A percentile compares a stretch with the other conserved stretches of the same genome.
phyloP scores from a whole-genome alignment of 2,329 filamentous ascomycete genomes.

The Sarocladiaceae sp. region DNA sequence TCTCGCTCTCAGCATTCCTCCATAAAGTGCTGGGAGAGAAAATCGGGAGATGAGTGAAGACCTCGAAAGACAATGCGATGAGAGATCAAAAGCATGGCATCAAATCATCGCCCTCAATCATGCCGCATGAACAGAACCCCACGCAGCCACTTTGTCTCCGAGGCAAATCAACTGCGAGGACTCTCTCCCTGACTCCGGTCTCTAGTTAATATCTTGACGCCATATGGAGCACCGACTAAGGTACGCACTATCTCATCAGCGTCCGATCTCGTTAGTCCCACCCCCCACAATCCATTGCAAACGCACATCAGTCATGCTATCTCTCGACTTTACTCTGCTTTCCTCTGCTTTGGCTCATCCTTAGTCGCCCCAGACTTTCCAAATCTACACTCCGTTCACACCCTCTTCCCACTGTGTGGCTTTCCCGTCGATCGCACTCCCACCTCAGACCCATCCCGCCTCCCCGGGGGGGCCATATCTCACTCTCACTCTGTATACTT shows the following conservation, averaged over 20 bases:
- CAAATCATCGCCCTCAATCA: not conserved
- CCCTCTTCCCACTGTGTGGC: not conserved
- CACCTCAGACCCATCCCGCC: not conserved
- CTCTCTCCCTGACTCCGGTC: not conserved
- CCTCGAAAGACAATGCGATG: not conserved
- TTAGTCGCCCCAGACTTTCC: conserved; percentile 1
- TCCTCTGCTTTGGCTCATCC: too few species aligned
- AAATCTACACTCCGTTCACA: not conserved
- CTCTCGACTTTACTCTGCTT: too few species aligned
- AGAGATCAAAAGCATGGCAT: not conserved
- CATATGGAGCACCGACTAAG: too few species aligned
- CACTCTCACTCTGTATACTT: not conserved
- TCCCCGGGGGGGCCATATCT: not conserved
- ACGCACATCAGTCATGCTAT: conserved; percentile 7
- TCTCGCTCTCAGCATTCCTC: too few species aligned
- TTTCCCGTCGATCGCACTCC: not conserved
- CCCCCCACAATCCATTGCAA: conserved; percentile 8
- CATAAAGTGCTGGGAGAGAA: too few species aligned
- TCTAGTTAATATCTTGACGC: not conserved
- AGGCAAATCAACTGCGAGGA: not conserved
- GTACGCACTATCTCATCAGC: too few species aligned
- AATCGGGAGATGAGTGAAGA: not conserved
- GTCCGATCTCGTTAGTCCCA: too few species aligned
- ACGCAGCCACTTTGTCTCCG: not conserved
- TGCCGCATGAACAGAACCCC: not conserved